Conservation (phyloP, 2,329 filamentous ascomycete species). For the Aspergillus caelatus region DNA sequence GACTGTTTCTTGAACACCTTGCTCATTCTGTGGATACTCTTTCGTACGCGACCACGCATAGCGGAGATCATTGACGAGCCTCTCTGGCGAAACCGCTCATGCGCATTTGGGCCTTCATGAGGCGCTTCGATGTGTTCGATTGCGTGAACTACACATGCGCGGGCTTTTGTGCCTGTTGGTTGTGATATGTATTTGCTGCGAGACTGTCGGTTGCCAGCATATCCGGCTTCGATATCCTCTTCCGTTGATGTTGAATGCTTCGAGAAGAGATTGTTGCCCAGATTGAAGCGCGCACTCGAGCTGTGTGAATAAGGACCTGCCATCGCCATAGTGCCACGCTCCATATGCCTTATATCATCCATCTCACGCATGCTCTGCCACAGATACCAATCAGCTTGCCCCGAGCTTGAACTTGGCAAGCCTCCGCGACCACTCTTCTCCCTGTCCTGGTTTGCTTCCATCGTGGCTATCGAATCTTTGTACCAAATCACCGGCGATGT, state of each 20-base stretch:
- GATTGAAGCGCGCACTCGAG: neutral
- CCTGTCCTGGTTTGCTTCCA: constrained; percentile 10
- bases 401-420: neutral
- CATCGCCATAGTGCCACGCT: neutral
- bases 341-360: no score
- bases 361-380: no score
- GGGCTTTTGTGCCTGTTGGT: neutral
- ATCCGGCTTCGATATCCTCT: neutral
- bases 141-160: neutral
- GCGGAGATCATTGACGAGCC: constrained; percentile 18
- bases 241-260: neutral
- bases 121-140: neutral
- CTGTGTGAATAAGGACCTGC: neutral
- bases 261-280: neutral
- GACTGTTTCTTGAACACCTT: constrained; percentile 22
- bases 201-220: neutral
- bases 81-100: constrained; percentile 11
- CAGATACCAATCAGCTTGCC: neutral
- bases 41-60: constrained; percentile 19
- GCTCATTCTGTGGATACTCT: constrained; percentile 22
- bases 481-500: constrained; percentile 19
- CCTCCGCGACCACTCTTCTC: neutral
- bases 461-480: constrained; percentile 17
- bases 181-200: neutral
- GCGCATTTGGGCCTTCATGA: neutral